Evolutionary conservation across 2,329 filamentous ascomycete genomes (phyloP).

Genomic region (Diaporthe aspalathi): DNA sequence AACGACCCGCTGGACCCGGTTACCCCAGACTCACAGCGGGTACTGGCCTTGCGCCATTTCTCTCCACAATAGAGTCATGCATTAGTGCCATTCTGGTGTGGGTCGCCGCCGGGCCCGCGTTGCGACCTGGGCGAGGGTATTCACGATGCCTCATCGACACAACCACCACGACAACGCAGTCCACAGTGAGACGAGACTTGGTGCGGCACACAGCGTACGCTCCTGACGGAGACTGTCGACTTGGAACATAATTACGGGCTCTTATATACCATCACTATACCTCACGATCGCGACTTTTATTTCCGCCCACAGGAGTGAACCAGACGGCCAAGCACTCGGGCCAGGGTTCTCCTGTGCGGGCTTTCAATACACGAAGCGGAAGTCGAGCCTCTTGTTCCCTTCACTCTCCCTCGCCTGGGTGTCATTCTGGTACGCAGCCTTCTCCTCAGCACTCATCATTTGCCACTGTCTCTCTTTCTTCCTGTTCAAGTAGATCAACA

Average conservation of each 20-base stretch:
- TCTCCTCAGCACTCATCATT: slow-evolving; percentile 57
- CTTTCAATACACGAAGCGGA: slow-evolving; percentile 58
- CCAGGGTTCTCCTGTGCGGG: neutral
- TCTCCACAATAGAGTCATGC: slow-evolving; percentile 36
- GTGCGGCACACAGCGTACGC: neutral
- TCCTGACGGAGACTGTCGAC: neutral
- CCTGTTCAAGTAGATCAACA: slow-evolving; percentile 58
- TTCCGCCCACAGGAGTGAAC: neutral
- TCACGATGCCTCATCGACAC: neutral
- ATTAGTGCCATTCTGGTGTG: slow-evolving; percentile 27
- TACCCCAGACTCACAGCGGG: slow-evolving; percentile 37
- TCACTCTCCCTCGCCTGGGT: slow-evolving; percentile 56
- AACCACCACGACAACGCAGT: neutral
- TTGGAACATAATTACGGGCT: neutral
- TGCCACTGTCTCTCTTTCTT: slow-evolving; percentile 61
- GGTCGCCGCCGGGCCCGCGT: neutral
- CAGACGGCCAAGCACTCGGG: neutral
- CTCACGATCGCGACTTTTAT: neutral
- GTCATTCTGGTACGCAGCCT: slow-evolving; percentile 58
- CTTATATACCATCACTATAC: neutral
- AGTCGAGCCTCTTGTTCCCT: slow-evolving; percentile 63
- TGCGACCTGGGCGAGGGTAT: neutral
- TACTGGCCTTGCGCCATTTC: slow-evolving; percentile 33
- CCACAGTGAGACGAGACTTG: neutral
- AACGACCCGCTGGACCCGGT: slow-evolving; percentile 4